These are phyloP conservation scores for Cyclospora cayetanensis DNA, from an alignment of 169 alveolate genomes.

Conservation along the genomic window DNA sequence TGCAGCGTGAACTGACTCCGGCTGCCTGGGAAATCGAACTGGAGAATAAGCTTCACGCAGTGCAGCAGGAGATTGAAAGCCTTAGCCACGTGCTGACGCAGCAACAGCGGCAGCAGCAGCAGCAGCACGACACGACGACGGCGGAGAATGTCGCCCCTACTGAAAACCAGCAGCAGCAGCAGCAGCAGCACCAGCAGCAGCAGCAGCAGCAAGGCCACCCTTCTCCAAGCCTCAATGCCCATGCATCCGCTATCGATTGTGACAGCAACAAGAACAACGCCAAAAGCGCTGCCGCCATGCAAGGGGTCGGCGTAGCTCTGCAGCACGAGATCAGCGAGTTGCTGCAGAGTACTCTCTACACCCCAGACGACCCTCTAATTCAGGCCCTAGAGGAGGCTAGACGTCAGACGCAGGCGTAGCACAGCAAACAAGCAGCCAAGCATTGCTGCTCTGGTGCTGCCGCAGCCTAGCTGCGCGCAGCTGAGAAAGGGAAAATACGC, in stretches of 20 bases:
- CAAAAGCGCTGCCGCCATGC: neutral
- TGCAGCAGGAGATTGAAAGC: neutral
- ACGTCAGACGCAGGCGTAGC: neutral
- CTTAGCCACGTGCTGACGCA: conserved; percentile 29
- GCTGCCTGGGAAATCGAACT: neutral
- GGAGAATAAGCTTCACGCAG: conserved; percentile 26
- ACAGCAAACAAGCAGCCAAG: neutral
- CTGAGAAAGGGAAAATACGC: no score
- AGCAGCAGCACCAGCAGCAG: neutral
- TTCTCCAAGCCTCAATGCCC: neutral
- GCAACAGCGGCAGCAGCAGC: conserved; percentile 15
- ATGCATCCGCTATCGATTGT: neutral
- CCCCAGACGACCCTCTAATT: conserved; percentile 26
- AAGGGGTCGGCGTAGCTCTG: neutral
- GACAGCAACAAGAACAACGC: neutral
- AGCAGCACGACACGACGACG: neutral
- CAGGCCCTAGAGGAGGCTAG: conserved; percentile 12
- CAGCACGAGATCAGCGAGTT: neutral
- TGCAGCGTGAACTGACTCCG: neutral
- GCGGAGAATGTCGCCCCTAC: neutral
- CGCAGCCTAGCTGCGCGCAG: no score
- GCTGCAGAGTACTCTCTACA: conserved; percentile 24
- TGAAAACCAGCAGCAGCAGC: neutral
- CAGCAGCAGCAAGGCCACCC: neutral
- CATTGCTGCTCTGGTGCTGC: conserved; percentile 3